A percentile compares a stretch with the other conserved stretches of the same genome.
These are phyloP conservation scores for Diaporthe sp. DNA, from an alignment of 2,329 filamentous ascomycete species.

Conservation along the genomic window DNA sequence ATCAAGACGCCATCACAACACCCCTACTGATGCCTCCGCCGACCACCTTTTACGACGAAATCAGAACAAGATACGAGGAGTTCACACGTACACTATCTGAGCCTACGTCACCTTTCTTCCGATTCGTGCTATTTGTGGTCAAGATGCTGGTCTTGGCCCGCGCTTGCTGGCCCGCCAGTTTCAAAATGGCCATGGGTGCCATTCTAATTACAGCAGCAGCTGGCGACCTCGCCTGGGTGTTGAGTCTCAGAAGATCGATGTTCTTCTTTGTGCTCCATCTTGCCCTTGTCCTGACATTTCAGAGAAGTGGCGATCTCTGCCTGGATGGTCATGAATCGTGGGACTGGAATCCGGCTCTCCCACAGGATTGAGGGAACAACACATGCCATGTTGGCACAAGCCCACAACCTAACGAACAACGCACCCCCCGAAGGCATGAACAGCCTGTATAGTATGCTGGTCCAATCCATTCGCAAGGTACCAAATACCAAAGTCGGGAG, in stretches of 20 bases:
- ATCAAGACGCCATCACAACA: slow-evolving; percentile 46
- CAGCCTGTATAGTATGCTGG: not conserved
- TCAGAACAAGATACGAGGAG: slow-evolving; percentile 45
- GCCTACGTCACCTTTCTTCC: slow-evolving; percentile 53
- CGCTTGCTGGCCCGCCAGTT: slow-evolving; percentile 80
- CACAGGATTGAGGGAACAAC: not conserved
- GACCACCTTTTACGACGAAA: slow-evolving; percentile 51
- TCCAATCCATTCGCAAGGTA: not conserved
- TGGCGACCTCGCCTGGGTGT: slow-evolving; percentile 65
- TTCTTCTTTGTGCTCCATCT: slow-evolving; percentile 36
- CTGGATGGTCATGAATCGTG: slow-evolving; percentile 29
- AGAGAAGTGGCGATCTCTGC: slow-evolving; percentile 27
- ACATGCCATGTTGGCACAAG: not conserved
- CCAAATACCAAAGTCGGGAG: too few relatives aligned
- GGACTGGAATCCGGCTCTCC: slow-evolving; percentile 35
- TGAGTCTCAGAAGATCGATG: slow-evolving; percentile 32
- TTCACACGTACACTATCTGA: slow-evolving; percentile 8
- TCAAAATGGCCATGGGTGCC: slow-evolving; percentile 74
- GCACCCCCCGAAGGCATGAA: not conserved
- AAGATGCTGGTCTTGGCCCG: slow-evolving; percentile 77
- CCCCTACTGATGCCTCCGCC: slow-evolving; percentile 67
- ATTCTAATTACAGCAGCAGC: slow-evolving; percentile 78
- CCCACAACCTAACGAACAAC: not conserved
- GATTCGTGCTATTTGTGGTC: slow-evolving; percentile 73
- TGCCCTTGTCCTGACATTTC: slow-evolving; percentile 29